Evolutionary conservation across 2,329 filamentous ascomycete genomes (phyloP).

Genomic region (Claviceps humidiphila): DNA sequence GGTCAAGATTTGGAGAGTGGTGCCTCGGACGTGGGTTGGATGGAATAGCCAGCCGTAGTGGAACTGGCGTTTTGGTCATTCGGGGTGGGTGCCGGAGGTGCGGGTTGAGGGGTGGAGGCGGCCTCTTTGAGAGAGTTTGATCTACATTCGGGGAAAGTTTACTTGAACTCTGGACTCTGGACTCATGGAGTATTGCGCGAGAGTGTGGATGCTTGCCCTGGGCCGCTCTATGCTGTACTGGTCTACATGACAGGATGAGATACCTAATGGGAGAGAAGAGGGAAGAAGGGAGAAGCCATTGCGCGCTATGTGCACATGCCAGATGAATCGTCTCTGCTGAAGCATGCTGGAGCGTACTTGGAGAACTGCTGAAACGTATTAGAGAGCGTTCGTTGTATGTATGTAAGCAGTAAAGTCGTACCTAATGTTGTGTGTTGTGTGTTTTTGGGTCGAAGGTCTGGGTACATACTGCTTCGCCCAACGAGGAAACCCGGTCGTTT

Average conservation of each 20-base stretch:
- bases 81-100: constrained; percentile 4
- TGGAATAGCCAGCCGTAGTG: constrained; percentile 57
- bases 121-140: neutral
- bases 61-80: constrained; percentile 12
- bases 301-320: too few relatives aligned
- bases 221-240: too few relatives aligned
- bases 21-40: constrained; percentile 82
- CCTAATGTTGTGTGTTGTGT: too few relatives aligned
- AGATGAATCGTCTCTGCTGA: too few relatives aligned
- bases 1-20: constrained; percentile 93
- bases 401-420: too few relatives aligned
- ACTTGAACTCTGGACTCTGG: neutral
- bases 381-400: too few relatives aligned
- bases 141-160: neutral
- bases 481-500: too few relatives aligned
- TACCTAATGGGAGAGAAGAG: neutral
- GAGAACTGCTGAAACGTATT: too few relatives aligned
- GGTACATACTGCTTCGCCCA: too few relatives aligned
- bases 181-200: too few relatives aligned
- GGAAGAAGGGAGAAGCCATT: neutral
- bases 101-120: constrained; percentile 3
- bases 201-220: neutral
- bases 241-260: neutral
- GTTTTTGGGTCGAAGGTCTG: too few relatives aligned
- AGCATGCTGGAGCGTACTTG: too few relatives aligned